Evolutionary conservation across 1,284 basidiomycete species (phyloP).

Genomic region (Sanghuangporus sanghuang): DNA sequence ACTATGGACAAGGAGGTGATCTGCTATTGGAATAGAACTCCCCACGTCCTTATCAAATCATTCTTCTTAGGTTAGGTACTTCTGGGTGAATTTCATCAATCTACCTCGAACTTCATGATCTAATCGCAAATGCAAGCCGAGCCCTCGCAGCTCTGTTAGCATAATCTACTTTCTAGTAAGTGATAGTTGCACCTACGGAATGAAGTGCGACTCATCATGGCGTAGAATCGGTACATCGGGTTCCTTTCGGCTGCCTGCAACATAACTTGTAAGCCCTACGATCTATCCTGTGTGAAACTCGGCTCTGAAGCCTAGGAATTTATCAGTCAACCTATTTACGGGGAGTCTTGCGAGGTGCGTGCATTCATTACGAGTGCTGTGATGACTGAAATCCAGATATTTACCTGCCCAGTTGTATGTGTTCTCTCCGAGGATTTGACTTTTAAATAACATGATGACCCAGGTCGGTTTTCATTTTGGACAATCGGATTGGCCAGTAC

Average conservation of each 20-base stretch:
- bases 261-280: background rate
- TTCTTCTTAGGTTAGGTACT: background rate
- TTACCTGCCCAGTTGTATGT: no score
- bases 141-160: background rate
- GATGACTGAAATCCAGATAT: no score
- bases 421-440: no score
- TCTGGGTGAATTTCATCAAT: background rate
- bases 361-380: no score
- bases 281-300: background rate
- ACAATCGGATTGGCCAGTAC: background rate
- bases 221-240: background rate
- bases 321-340: background rate
- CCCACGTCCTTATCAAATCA: background rate
- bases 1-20: background rate
- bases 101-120: background rate
- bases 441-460: no score
- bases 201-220: background rate
- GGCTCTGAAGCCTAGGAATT: background rate
- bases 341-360: background rate
- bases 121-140: background rate
- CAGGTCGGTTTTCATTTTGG: background rate
- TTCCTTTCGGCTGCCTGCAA: background rate
- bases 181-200: background rate
- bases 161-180: background rate
- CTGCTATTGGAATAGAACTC: accelerated